These are phyloP conservation scores for Penicillium antarcticum DNA, from an alignment of 495 filamentous ascomycete genomes.

Conservation along the genomic window DNA sequence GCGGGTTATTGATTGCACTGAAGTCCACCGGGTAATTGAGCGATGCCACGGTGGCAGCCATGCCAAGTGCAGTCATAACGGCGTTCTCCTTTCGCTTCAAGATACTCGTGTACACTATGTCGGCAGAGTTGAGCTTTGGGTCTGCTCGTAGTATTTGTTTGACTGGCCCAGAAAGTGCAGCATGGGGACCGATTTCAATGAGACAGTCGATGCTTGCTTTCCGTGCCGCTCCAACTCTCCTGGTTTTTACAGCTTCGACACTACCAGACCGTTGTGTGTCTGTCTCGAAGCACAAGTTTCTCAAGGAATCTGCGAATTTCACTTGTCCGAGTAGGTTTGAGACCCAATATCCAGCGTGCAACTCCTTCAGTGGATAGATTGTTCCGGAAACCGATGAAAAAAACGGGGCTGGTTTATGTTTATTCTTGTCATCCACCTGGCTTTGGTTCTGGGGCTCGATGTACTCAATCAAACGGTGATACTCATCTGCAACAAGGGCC, in stretches of 20 bases:
- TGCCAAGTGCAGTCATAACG: slow-evolving; percentile 11
- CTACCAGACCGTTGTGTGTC: neutral
- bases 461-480: slow-evolving; percentile 15
- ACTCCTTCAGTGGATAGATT: slow-evolving; percentile 5
- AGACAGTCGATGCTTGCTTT: slow-evolving; percentile 32
- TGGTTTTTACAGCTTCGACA: neutral
- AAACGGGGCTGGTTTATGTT: slow-evolving; percentile 4
- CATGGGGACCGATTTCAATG: slow-evolving; percentile 52
- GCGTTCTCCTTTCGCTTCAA: slow-evolving; percentile 24
- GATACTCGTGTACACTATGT: slow-evolving; percentile 21
- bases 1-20: slow-evolving; percentile 15
- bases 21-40: slow-evolving; percentile 20
- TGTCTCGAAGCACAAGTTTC: slow-evolving; percentile 18
- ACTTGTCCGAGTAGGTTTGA: slow-evolving; percentile 38
- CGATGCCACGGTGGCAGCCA: slow-evolving; percentile 17
- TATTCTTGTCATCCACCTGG: neutral
- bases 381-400: slow-evolving; percentile 42
- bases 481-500: slow-evolving; percentile 23
- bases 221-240: slow-evolving; percentile 1
- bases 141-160: slow-evolving; percentile 24
- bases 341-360: slow-evolving; percentile 38
- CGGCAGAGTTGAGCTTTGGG: slow-evolving; percentile 10
- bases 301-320: slow-evolving; percentile 33
- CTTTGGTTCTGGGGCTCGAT: neutral
- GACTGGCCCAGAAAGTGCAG: slow-evolving; percentile 37